Percentiles rank a stretch among this genome's conserved stretches.
Conservation (phyloP, 2,329 filamentous ascomycete genomes). For the Aspergillus novoparasiticus region DNA sequence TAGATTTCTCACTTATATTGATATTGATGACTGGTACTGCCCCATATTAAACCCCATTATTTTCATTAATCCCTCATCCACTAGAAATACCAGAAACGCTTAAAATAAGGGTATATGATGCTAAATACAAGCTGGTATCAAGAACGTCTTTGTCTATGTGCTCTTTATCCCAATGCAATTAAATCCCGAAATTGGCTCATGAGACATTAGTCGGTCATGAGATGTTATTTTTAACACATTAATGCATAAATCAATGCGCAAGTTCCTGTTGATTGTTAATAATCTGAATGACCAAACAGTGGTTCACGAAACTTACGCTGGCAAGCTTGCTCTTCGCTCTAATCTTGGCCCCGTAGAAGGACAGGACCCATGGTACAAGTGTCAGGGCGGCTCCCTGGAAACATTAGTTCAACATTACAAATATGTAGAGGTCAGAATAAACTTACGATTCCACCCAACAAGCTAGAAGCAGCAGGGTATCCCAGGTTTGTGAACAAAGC, state of each 20-base stretch:
- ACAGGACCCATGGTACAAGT: slow-evolving; percentile 82
- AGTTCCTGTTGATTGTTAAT: slow-evolving; percentile 8
- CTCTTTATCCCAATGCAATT: neutral
- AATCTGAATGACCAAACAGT: neutral
- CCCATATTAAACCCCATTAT: too few relatives aligned
- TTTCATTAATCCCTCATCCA: neutral
- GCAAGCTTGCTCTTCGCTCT: slow-evolving; percentile 77
- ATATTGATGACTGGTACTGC: neutral
- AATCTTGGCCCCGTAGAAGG: slow-evolving; percentile 77
- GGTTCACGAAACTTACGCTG: slow-evolving; percentile 48
- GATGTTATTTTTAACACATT: neutral
- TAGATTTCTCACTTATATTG: neutral
- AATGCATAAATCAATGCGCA: slow-evolving; percentile 2
- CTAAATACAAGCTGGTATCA: neutral
- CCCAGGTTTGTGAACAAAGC: slow-evolving; percentile 74
- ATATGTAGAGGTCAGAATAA: too few relatives aligned
- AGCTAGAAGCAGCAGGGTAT: slow-evolving; percentile 68
- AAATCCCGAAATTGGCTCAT: neutral
- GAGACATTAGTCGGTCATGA: neutral
- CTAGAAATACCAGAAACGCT: neutral
- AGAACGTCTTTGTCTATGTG: neutral
- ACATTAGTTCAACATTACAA: slow-evolving; percentile 18
- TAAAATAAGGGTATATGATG: neutral
- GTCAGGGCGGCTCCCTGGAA: slow-evolving; percentile 61
- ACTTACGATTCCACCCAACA: slow-evolving; percentile 74